Evolutionary conservation across 495 filamentous ascomycete genomes (phyloP).

Genomic region (Penicillium goetzii): DNA sequence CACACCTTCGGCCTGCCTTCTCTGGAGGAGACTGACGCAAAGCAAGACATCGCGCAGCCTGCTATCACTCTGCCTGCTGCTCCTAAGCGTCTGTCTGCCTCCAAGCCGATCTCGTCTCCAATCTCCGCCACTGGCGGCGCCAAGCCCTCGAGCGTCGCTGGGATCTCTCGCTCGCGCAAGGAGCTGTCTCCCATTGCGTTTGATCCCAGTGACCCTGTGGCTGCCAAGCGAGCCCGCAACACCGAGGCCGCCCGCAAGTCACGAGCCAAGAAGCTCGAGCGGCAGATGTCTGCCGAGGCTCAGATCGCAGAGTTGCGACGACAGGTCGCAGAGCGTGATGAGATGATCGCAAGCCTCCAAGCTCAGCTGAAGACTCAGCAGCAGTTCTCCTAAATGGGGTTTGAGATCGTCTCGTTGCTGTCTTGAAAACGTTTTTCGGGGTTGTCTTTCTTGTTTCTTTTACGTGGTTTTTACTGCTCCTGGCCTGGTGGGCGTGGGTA

Average conservation of each 20-base stretch:
- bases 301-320: slow-evolving; percentile 55
- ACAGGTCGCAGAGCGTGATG: slow-evolving; percentile 57
- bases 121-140: slow-evolving; percentile 33
- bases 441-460: neutral
- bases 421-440: neutral
- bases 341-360: slow-evolving; percentile 59
- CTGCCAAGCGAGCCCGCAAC: slow-evolving; percentile 92
- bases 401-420: slow-evolving; percentile 9
- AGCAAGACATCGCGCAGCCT: slow-evolving; percentile 39
- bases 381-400: slow-evolving; percentile 23
- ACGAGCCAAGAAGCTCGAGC: slow-evolving; percentile 76
- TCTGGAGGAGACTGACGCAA: slow-evolving; percentile 21
- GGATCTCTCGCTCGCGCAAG: slow-evolving; percentile 75
- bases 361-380: slow-evolving; percentile 31
- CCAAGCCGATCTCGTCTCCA: slow-evolving; percentile 23
- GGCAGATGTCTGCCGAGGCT: slow-evolving; percentile 63
- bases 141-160: slow-evolving; percentile 70
- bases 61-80: slow-evolving; percentile 47
- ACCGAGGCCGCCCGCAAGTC: slow-evolving; percentile 96
- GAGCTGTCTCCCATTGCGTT: slow-evolving; percentile 73
- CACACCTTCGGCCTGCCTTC: slow-evolving; percentile 33
- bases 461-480: neutral
- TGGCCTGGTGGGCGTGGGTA: slow-evolving; percentile 41
- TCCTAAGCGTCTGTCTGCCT: slow-evolving; percentile 40
- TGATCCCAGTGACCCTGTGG: slow-evolving; percentile 66